Evolutionary conservation across 768 basidiomycete genomes (phyloP), one percentile per base, ranked within the genome.

Genomic region (Dacryopinax primogenitus): DNA sequence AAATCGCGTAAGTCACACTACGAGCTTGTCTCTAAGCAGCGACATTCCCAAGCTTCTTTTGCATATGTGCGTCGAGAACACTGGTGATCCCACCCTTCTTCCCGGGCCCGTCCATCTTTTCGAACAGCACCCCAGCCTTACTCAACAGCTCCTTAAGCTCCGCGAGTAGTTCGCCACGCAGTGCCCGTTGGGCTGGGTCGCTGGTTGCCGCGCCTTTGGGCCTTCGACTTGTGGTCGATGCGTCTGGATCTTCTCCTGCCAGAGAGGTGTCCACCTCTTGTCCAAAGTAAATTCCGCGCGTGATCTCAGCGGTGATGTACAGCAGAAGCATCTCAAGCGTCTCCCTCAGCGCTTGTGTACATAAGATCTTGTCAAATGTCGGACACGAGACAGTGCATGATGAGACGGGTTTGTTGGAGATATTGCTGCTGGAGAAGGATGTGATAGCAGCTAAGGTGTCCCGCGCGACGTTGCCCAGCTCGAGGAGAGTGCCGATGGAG

Each of bases 401-500:
- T 3, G 66, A 32, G 11, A 64, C 18, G 0, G 71, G 67, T n/a
- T 74, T 70, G 1, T 76, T 72, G 0, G 80, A 77, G 26, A 85
- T 75, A 70, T 87, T 84, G 9, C 81, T 79, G 0, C 82, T 77
- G 0, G 86, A 86, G 26, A 82, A 80, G 65, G 81, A 81, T 39
- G 84, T 80, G 33, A 91, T 82, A 64, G 84, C 81, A 7, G 84
- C 80, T 39, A 92, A 77, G 18, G 88, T 79, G 68, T 92, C 91
- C 35, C 89, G 77, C 0, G 86, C 84, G 66, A 84, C 84, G 65
- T 87, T 89, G 1, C 84, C 88, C 2, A 93, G 76, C 75, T 94
- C 92, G n/a, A 92, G 80, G 6, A 95, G 75, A 0, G 92, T 93
- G 18, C 92, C 92, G 63, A 92, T 75, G 0, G 92, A 92, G 0